Evolutionary conservation across 2,329 filamentous ascomycete species (phyloP), one percentile per base, ranked within the genome.

Genomic region (Fusarium devonianum): DNA sequence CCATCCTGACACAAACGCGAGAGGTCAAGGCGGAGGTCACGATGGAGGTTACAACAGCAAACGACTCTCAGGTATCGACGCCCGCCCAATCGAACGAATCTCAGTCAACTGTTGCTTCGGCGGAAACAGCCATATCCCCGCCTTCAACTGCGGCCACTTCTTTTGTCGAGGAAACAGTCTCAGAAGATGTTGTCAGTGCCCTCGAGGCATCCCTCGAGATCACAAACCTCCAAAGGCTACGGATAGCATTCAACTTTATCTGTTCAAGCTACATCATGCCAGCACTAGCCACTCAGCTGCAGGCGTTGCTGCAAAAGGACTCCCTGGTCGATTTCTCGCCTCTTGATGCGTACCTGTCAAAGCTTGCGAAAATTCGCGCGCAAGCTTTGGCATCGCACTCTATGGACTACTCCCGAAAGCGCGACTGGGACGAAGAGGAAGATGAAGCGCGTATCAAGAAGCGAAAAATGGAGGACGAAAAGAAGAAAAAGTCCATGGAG

Each of bases 401-500:
- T 2, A 73, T 85, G 7, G 87, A 92, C 69, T 91, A 87, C 68
- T 84, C 88, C 4, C 79, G 86, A 14, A 93, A 92, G 69, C 80
- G 87, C 12, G 72, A 72, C 1, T 68, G 79, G 0, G 86, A 90
- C 51, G 89, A 90, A 25, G 87, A 90, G 22, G 82, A 84, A 17
- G 82, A 83, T 25, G 80, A 83, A 10, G 78, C 79, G 10, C 75
- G 86, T 3, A 85, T 84, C 3, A 96, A 94, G 82, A 92, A 88
- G 75, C 79, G 87, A 32, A 92, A 87, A 70, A 85, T 88, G 73
- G 92, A 96, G 39, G 93, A 96, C 54, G 92, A 96, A 50, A 92
- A 96, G 50, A 89, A 87, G 75, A 87, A 84, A 70, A 92, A 95
- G 74, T 84, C 82, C 3, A 78, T 77, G 17, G 83, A 90, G 73